A percentile compares a stretch with the other conserved stretches of the same genome.
These are phyloP conservation scores for Gossypium mustelinum DNA, from an alignment of 345 rosid genomes.

Conservation along the genomic window DNA sequence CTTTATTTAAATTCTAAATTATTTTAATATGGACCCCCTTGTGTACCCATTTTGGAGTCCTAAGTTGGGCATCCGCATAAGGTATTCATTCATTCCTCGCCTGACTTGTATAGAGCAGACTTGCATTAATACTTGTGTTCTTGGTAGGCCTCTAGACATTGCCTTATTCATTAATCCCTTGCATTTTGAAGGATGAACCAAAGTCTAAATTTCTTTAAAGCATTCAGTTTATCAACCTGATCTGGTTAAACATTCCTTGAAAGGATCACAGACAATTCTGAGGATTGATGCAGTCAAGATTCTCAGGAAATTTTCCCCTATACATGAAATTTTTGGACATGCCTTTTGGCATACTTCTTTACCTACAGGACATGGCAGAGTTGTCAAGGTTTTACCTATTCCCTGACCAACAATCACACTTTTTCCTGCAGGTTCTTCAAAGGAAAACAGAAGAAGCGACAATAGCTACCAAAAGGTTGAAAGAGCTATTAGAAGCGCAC, in stretches of 20 bases:
- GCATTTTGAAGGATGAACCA: neutral
- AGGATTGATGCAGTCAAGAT: constrained; percentile 1
- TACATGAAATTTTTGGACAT: neutral
- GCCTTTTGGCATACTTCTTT: neutral
- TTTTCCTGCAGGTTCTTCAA: constrained; percentile 62
- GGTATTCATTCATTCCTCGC: neutral
- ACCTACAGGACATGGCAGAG: neutral
- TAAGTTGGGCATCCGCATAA: neutral
- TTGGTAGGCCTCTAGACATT: neutral
- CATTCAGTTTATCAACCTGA: neutral
- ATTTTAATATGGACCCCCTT: neutral
- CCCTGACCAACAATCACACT: neutral
- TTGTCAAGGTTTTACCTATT: neutral
- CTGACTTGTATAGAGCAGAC: neutral
- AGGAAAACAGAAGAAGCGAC: constrained; percentile 88
- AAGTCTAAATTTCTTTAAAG: neutral
- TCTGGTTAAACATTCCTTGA: neutral
- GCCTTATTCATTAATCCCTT: neutral
- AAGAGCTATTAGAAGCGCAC: constrained; percentile 72
- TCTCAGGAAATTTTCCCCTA: neutral
- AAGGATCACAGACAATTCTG: neutral
- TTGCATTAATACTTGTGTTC: neutral
- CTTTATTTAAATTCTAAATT: neutral
- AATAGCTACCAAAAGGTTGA: constrained; percentile 74
- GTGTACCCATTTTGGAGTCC: neutral